These are phyloP conservation scores for Musa itinerans DNA, from an alignment of 176 grass and related monocot species.

Conservation along the genomic window DNA sequence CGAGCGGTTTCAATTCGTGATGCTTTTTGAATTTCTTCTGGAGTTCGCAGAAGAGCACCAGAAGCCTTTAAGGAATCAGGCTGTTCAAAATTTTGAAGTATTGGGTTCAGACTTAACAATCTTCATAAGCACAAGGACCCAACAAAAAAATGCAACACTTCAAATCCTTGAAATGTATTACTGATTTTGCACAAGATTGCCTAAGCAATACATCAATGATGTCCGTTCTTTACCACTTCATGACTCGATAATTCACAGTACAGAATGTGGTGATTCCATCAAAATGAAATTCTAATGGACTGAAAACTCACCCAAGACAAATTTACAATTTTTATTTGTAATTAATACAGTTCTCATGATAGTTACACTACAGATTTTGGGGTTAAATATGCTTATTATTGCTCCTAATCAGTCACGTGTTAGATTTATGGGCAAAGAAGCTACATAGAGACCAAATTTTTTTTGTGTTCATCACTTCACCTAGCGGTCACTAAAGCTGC, in stretches of 20 bases:
- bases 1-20: slow-evolving; percentile 1
- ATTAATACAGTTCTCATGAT: no score
- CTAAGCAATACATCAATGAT: not conserved
- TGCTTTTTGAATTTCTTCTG: slow-evolving; percentile 23
- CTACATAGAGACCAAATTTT: no score
- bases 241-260: not conserved
- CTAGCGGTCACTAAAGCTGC: no score
- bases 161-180: not conserved
- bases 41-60: slow-evolving; percentile 22
- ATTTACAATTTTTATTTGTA: no score
- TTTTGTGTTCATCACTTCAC: no score
- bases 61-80: not conserved
- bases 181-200: not conserved
- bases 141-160: not conserved
- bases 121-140: not conserved
- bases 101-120: not conserved
- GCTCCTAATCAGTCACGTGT: no score
- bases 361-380: no score
- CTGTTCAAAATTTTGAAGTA: slow-evolving; percentile 24
- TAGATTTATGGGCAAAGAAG: no score
- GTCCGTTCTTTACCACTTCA: not conserved
- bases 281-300: not conserved
- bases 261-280: not conserved
- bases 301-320: not conserved
- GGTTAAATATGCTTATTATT: no score